Conservation (phyloP, 441 rosid genomes). For the Hypseocharis bilobata region DNA sequence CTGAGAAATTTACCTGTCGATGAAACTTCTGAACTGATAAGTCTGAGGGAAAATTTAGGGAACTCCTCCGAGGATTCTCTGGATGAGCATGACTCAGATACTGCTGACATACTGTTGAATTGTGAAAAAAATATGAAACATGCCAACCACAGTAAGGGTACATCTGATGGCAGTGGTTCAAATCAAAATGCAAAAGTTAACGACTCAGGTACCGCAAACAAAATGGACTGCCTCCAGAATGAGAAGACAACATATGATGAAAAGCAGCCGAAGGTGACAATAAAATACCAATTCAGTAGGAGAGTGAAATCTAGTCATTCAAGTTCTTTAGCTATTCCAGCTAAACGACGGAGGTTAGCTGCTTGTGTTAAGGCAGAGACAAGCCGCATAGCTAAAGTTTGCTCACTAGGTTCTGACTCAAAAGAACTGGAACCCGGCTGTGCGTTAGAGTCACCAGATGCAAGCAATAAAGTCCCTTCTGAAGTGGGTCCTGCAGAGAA, state of each 20-base stretch:
- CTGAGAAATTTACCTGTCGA: conserved; percentile 35
- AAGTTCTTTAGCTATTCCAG: conserved; percentile 31
- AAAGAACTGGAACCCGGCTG: conserved; percentile 24
- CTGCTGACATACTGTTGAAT: conserved; percentile 2
- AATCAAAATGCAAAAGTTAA: conserved; percentile 10
- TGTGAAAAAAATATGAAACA: conserved; percentile 12
- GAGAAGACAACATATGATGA: conserved; percentile 15
- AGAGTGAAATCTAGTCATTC: conserved; percentile 33
- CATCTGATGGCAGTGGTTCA: conserved; percentile 18
- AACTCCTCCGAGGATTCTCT: conserved; percentile 16
- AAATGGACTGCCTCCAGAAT: conserved; percentile 22
- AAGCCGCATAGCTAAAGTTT: conserved; percentile 24
- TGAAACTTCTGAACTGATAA: conserved; percentile 24
- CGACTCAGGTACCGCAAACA: conserved; percentile 24
- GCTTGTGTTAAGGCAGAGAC: conserved; percentile 38
- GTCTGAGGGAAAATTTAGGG: conserved; percentile 23
- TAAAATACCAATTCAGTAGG: conserved; percentile 38
- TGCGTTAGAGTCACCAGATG: conserved; percentile 19
- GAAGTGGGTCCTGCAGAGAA: conserved; percentile 23
- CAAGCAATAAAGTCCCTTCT: conserved; percentile 18
- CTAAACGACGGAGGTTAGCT: conserved; percentile 48
- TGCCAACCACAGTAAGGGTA: conserved; percentile 7
- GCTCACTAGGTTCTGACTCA: conserved; percentile 20
- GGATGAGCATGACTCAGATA: conserved; percentile 13
- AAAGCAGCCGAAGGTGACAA: conserved; percentile 26